Percentiles rank a stretch among this genome's conserved stretches.
phyloP scores from a whole-genome alignment of 2,329 filamentous ascomycete genomes.

The Pseudocercospora fijiensis region DNA sequence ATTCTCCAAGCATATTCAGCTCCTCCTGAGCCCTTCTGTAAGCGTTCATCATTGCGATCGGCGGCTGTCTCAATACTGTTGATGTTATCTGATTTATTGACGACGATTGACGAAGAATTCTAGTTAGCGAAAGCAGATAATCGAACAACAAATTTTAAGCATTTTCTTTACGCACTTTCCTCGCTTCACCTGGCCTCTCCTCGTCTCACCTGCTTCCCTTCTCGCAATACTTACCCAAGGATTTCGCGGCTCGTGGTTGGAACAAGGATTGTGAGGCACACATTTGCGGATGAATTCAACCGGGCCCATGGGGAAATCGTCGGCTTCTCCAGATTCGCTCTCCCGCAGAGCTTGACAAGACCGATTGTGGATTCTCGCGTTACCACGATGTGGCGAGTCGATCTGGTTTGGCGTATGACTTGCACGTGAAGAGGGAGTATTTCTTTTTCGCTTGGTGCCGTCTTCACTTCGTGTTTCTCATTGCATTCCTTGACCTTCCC shows the following conservation, averaged over 20 bases:
- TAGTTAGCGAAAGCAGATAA: neutral
- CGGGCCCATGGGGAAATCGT: conserved; percentile 2
- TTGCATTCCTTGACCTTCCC: neutral
- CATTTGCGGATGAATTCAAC: neutral
- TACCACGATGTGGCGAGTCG: neutral
- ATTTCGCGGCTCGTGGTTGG: neutral
- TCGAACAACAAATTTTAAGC: neutral
- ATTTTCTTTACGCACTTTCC: neutral
- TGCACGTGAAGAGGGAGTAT: neutral
- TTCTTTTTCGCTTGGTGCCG: neutral
- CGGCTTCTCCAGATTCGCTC: neutral
- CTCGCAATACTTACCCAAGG: neutral
- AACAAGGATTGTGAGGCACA: neutral
- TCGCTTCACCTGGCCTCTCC: neutral
- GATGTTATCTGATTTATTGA: conserved; percentile 10
- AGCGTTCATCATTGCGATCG: conserved; percentile 18
- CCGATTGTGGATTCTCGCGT: neutral
- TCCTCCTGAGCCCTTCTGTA: conserved; percentile 25
- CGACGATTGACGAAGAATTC: conserved; percentile 4
- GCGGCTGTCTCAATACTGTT: conserved; percentile 16
- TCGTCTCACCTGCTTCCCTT: neutral
- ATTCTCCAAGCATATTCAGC: conserved; percentile 16
- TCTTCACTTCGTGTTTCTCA: neutral
- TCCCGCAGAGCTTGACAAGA: neutral
- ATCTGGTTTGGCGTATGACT: neutral